phyloP scores from a whole-genome alignment of 495 filamentous ascomycete species.

The Friedmanniomyces endolithicus region DNA sequence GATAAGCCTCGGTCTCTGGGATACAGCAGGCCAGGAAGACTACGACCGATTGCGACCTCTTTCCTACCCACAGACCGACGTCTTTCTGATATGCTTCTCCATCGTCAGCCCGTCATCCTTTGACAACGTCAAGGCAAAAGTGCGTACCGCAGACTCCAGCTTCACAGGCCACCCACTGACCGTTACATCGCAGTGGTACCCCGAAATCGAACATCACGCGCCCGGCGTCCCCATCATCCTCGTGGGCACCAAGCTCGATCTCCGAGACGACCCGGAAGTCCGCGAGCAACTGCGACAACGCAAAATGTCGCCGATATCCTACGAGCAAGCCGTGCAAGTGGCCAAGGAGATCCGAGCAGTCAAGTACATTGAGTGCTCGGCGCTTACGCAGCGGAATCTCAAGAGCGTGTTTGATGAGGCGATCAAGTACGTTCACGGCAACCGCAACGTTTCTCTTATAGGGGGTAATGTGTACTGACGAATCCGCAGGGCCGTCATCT shows the following conservation, averaged over 20 bases:
- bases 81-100: constrained; percentile 97
- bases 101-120: constrained; percentile 95
- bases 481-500: constrained; percentile 55
- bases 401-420: constrained; percentile 98
- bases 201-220: constrained; percentile 93
- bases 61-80: constrained; percentile 95
- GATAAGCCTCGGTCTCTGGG: constrained; percentile 93
- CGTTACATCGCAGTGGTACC: constrained; percentile 60
- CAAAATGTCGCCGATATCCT: constrained; percentile 83
- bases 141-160: constrained; percentile 29
- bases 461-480: not conserved
- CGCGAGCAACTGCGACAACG: constrained; percentile 63
- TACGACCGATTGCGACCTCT: constrained; percentile 92
- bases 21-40: constrained; percentile 98
- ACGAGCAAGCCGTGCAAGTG: constrained; percentile 70
- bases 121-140: constrained; percentile 95
- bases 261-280: constrained; percentile 80
- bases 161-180: not conserved
- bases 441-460: too few species aligned
- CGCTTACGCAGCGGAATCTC: constrained; percentile 84
- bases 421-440: constrained; percentile 53
- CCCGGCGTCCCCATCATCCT: constrained; percentile 92
- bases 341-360: constrained; percentile 86
- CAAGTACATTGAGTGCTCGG: constrained; percentile 98
- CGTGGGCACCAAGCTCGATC: constrained; percentile 93